These are phyloP conservation scores for Talaromyces atroroseus DNA, from an alignment of 2,329 filamentous ascomycete species.

Conservation along the genomic window DNA sequence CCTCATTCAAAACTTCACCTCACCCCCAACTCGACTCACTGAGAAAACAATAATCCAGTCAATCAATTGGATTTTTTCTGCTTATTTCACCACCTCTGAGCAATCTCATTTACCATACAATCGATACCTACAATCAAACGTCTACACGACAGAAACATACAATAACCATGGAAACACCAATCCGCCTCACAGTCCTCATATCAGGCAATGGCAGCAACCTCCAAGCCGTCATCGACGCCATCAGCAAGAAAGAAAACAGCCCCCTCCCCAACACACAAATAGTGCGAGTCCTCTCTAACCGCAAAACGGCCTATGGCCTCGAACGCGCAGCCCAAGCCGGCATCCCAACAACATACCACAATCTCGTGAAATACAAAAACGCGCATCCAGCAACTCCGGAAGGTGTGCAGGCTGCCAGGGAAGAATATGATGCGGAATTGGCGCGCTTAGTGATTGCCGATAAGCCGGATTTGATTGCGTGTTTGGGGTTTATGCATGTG, in stretches of 20 bases:
- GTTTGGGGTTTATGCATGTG: slow-evolving; percentile 85
- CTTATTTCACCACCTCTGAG: neutral
- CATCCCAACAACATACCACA: slow-evolving; percentile 76
- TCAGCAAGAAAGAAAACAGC: slow-evolving; percentile 35
- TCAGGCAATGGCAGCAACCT: slow-evolving; percentile 73
- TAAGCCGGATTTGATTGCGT: slow-evolving; percentile 68
- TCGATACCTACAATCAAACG: neutral
- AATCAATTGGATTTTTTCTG: neutral
- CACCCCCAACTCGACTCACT: too few relatives aligned
- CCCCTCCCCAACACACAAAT: slow-evolving; percentile 51
- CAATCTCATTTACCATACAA: neutral
- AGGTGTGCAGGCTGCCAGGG: slow-evolving; percentile 49
- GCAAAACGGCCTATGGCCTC: slow-evolving; percentile 60
- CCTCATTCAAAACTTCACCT: too few relatives aligned
- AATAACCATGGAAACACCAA: slow-evolving; percentile 28
- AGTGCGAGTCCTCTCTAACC: slow-evolving; percentile 61
- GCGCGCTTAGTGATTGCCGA: slow-evolving; percentile 61
- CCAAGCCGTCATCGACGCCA: slow-evolving; percentile 66
- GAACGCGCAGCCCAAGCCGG: slow-evolving; percentile 53
- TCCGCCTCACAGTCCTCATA: slow-evolving; percentile 62
- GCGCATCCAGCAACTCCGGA: slow-evolving; percentile 54
- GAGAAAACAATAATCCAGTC: too few relatives aligned
- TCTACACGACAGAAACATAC: neutral
- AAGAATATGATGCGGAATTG: slow-evolving; percentile 69
- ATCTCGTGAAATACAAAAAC: slow-evolving; percentile 71